Evolutionary conservation across 306 rosid species (phyloP), one percentile per base, ranked within the genome.

Genomic region (Pterocarpus santalinus): DNA sequence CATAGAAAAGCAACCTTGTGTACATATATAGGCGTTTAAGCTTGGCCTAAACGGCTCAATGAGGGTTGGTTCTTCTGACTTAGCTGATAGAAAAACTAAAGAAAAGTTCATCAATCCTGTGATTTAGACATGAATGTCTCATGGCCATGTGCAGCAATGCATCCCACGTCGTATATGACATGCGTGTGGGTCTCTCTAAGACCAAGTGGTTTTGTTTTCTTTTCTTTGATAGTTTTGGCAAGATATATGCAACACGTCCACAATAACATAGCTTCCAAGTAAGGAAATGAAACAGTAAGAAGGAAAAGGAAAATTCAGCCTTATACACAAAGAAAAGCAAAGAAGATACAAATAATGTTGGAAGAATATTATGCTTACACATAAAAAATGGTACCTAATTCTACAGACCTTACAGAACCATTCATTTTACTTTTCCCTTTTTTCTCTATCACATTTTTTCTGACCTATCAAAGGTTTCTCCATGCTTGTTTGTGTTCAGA

Each of bases 61-160:
- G n/a, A n/a, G 32, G 78, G 73, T 15, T 17, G 3, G 32, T 30
- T 72, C 61, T 43, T 28, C 65, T 80, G 82, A 80, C 33, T 85
- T 32, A 43, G 74, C 73, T 32, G 60, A 82, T 43, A 43, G 78
- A 61, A 76, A 82, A 74, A 33, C 53, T 35, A 47, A 76, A 13
- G 1, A 3, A 47, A 9, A 47, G 3, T 47, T 8, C 3, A 46
- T 2, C 12, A 46, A 46, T 5, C 61, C 72, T 53, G 82, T 65
- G 82, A 76, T 80, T 84, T 86, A 83, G 95, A 91, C 95, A 90
- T 83, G 89, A 83, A 82, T 85, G 87, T 85, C 85, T 83, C 87
- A 73, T 69, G 69, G 78, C 91, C 97, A 92, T 92, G 97, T 92
- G 97, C 87, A 82, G 53, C 85, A 83, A 85, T 85, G 88, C 89